Conservation (phyloP, 192 early-diverging fungal species). For the Nowakowskiella sp. region DNA sequence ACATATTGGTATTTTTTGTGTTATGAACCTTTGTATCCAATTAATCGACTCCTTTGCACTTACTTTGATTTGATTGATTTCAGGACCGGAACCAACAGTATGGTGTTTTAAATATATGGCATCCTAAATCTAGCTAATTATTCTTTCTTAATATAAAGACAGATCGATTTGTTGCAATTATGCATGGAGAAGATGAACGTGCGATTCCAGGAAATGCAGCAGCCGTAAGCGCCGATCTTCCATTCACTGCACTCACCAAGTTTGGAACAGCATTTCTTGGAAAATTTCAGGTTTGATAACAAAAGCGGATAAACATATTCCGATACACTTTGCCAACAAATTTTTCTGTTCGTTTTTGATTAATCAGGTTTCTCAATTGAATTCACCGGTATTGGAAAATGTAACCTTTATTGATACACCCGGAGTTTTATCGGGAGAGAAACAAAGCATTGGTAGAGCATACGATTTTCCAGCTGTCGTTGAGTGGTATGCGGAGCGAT, state of each 20-base stretch:
- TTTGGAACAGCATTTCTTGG: slow-evolving; percentile 75
- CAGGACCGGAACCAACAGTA: slow-evolving; percentile 61
- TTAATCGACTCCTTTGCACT: too few relatives aligned
- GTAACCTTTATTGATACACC: slow-evolving; percentile 89
- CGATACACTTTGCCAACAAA: slow-evolving; percentile 7
- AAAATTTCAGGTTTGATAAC: slow-evolving; percentile 55
- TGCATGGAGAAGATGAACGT: slow-evolving; percentile 61
- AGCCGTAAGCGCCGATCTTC: slow-evolving; percentile 70
- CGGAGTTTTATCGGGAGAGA: slow-evolving; percentile 78
- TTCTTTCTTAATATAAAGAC: slow-evolving; percentile 42
- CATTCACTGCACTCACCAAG: slow-evolving; percentile 64
- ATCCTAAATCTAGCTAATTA: slow-evolving; percentile 4
- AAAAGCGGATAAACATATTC: slow-evolving; percentile 2
- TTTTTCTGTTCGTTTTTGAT: slow-evolving; percentile 8
- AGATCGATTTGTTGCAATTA: slow-evolving; percentile 79
- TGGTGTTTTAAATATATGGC: background rate
- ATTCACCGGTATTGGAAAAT: slow-evolving; percentile 66
- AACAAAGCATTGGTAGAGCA: slow-evolving; percentile 69
- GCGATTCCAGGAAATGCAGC: slow-evolving; percentile 85
- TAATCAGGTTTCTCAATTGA: slow-evolving; percentile 59
- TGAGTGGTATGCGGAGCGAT: slow-evolving; percentile 81
- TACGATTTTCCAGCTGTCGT: slow-evolving; percentile 75
- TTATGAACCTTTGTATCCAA: background rate
- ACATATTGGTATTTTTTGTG: slow-evolving; percentile 58
- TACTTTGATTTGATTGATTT: background rate